Evolutionary conservation across 352 stramenopile species (phyloP).

Genomic region (Phytophthora idaei): DNA sequence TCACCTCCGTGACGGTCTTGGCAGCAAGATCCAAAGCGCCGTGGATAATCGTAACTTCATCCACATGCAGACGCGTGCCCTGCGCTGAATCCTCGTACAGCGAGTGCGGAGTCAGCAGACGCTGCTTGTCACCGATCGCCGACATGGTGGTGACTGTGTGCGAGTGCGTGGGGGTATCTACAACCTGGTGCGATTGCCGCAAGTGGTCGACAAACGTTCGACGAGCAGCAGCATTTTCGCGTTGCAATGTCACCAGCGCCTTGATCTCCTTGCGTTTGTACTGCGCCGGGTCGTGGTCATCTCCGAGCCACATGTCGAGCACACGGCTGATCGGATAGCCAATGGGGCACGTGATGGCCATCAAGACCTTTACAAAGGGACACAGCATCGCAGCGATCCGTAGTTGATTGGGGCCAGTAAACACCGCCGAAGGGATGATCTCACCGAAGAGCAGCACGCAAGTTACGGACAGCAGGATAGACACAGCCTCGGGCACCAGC

Average conservation of each 20-base stretch:
- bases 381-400: conserved; percentile 83
- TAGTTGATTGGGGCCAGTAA: conserved; percentile 95
- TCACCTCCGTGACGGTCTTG: conserved; percentile 87
- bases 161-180: conserved; percentile 18
- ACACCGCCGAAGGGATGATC: conserved; percentile 96
- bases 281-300: conserved; percentile 70
- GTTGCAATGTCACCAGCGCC: conserved; percentile 83
- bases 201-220: conserved; percentile 44
- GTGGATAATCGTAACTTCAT: conserved; percentile 94
- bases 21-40: conserved; percentile 89
- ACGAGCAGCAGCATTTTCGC: conserved; percentile 51
- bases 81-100: conserved; percentile 52
- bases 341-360: conserved; percentile 89
- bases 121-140: conserved; percentile 38
- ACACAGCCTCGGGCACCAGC: conserved; percentile 83
- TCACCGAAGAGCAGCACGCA: conserved; percentile 96
- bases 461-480: conserved; percentile 96
- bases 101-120: conserved; percentile 40
- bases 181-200: conserved; percentile 37
- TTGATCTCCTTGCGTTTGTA: conserved; percentile 93
- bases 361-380: conserved; percentile 85
- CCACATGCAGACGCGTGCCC: conserved; percentile 65
- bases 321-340: conserved; percentile 91
- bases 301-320: conserved; percentile 89
- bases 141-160: conserved; percentile 36